Conservation (phyloP, 2,329 filamentous ascomycete genomes). For the Xylaria sp. region DNA sequence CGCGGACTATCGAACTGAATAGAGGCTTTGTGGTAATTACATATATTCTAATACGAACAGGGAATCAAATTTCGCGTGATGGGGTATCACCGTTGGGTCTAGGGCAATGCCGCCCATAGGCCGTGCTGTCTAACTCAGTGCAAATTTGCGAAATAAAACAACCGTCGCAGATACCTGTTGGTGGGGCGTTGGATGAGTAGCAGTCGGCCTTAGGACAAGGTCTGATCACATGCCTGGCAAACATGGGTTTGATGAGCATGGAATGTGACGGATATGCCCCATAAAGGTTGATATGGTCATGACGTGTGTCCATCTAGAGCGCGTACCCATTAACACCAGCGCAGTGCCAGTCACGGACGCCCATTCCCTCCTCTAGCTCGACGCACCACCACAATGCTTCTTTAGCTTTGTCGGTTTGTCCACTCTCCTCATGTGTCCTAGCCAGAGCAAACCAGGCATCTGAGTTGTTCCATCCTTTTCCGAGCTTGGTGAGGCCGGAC, state of each 20-base stretch:
- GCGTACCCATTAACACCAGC: constrained; percentile 76
- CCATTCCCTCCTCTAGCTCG: constrained; percentile 87
- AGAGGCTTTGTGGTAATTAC: constrained; percentile 20
- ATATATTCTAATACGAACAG: constrained; percentile 20
- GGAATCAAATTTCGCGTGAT: constrained; percentile 20
- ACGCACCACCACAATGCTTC: constrained; percentile 98
- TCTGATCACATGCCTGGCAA: neutral
- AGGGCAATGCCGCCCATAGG: constrained; percentile 6
- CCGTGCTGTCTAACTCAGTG: constrained; percentile 17
- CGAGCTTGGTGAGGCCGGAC: constrained; percentile 84
- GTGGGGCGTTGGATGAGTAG: neutral
- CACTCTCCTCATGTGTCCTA: constrained; percentile 86
- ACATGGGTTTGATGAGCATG: constrained; percentile 13
- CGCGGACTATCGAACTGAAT: constrained; percentile 1
- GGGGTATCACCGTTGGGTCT: constrained; percentile 22
- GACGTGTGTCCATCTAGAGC: constrained; percentile 53
- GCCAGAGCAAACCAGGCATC: constrained; percentile 95
- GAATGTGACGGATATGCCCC: constrained; percentile 12
- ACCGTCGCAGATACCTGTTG: constrained; percentile 11
- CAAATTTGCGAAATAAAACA: constrained; percentile 17
- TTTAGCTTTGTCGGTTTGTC: constrained; percentile 87
- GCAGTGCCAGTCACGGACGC: constrained; percentile 81
- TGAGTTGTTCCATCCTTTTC: constrained; percentile 87
- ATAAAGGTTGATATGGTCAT: constrained; percentile 22
- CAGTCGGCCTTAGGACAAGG: neutral